Base-by-base conservation (phyloP, 495 filamentous ascomycete species). In the Podospora comata region DNA sequence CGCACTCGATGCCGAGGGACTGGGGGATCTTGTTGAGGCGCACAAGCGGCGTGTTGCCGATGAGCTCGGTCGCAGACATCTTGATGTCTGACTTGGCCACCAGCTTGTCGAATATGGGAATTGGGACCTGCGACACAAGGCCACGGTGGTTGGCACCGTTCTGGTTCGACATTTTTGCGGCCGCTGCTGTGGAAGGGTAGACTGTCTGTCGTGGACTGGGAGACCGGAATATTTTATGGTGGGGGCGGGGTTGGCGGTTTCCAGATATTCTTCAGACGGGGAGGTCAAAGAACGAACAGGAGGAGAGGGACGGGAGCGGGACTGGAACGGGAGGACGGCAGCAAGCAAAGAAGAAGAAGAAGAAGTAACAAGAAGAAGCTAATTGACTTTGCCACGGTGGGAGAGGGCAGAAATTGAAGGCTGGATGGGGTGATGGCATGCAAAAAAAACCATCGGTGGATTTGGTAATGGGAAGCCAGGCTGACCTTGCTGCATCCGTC, bases 31-130 rank as follows among this genome's bases (percentile, higher is more conserved):
- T 89, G 81, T 97, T 98, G 68, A 99, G 84, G 26, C 90, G 90
- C 19, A 99, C 93, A 44, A 99, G 85, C 4, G 95, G 95, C 15
- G 96, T 98, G 78, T 96, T 96, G 72, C 95, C 95, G 71, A 99
- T 98, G 57, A 87, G 74, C 73, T 86, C 84, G 30, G 81, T 82
- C 3, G 82, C 83, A 56, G 84, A 83, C 71, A 74, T 62, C 70
- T 74, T 77, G 73, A 76, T 69, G 65, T 70, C 63, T 27, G 66
- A 4, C 68, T 75, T 77, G 59, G 66, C 71, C 23, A 62, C 71
- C 48, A 18, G 9, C 61, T 63, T 63, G 61, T 75, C 68, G 62
- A 71, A 63, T 19, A 75, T 71, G n/a, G 72, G 72, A 9, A 70
- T 71, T 2, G 65, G 70, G 9, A 70, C 70, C 13, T 65, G 57